Percentiles rank a stretch among this genome's conserved stretches.
phyloP scores from a whole-genome alignment of 805 yeast species.

The Wickerhamomyces rabaulensis region DNA sequence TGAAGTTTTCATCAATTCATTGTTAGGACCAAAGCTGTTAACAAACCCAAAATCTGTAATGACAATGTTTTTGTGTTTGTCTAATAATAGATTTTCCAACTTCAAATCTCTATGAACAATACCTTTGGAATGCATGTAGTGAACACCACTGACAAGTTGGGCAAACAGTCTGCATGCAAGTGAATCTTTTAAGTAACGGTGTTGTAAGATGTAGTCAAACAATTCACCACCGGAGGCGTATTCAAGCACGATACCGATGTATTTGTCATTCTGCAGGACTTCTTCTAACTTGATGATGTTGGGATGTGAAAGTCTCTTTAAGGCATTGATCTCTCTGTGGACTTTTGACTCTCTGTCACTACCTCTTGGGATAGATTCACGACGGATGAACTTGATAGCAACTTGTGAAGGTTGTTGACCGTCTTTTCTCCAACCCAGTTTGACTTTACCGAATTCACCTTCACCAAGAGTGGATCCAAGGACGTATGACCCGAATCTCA shows the following conservation, averaged over 20 bases:
- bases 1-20: constrained; percentile 85
- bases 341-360: constrained; percentile 85
- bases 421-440: constrained; percentile 90
- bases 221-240: constrained; percentile 98
- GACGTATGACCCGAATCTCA: constrained; percentile 84
- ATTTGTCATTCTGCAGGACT: constrained; percentile 88
- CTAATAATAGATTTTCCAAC: constrained; percentile 62
- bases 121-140: constrained; percentile 57
- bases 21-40: constrained; percentile 57
- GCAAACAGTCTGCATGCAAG: constrained; percentile 86
- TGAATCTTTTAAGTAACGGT: constrained; percentile 80
- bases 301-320: constrained; percentile 84
- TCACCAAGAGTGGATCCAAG: constrained; percentile 94
- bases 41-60: constrained; percentile 85
- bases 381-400: constrained; percentile 86
- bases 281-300: constrained; percentile 89
- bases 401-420: constrained; percentile 69
- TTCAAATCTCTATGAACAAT: constrained; percentile 73
- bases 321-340: constrained; percentile 87
- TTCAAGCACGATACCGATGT: constrained; percentile 93
- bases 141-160: constrained; percentile 89
- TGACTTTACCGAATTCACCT: constrained; percentile 98
- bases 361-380: constrained; percentile 84
- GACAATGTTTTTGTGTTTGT: constrained; percentile 55
- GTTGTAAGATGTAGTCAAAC: constrained; percentile 84